phyloP scores from a whole-genome alignment of 768 basidiomycete species.

The Holtermanniella nyarrowii region DNA sequence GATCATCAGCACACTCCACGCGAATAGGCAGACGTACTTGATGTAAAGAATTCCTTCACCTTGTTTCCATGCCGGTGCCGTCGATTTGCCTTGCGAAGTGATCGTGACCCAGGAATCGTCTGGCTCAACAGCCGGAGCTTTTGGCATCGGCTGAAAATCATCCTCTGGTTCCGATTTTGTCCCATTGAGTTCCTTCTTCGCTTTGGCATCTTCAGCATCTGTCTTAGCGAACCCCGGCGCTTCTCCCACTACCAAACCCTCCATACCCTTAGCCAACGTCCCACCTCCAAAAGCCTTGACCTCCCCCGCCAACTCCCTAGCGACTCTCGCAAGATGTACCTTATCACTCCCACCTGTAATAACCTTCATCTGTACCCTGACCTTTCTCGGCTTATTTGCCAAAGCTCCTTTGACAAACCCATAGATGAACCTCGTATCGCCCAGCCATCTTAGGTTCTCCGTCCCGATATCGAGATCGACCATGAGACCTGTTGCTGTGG shows the following conservation, averaged over 20 bases:
- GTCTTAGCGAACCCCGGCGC: too few species aligned
- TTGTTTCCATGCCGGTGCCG: constrained; percentile 21
- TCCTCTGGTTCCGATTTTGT: not conserved
- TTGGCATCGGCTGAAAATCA: constrained; percentile 11
- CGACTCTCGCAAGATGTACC: constrained; percentile 18
- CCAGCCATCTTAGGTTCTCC: constrained; percentile 40
- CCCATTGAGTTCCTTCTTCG: not conserved
- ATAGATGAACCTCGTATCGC: constrained; percentile 36
- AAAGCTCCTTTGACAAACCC: constrained; percentile 32
- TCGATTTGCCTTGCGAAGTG: not conserved
- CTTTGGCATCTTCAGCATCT: too few species aligned
- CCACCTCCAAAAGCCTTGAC: constrained; percentile 6
- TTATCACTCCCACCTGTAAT: constrained; percentile 18
- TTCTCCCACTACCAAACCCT: not conserved
- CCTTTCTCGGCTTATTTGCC: constrained; percentile 22
- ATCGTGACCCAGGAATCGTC: constrained; percentile 32
- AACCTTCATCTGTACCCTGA: constrained; percentile 30
- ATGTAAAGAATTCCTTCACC: constrained; percentile 37
- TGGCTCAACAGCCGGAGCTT: constrained; percentile 15
- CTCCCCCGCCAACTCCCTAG: constrained; percentile 8
- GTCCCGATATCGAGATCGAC: constrained; percentile 35
- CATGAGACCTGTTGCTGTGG: constrained; percentile 35
- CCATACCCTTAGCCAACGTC: not conserved
- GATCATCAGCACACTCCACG: not conserved
- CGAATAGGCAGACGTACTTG: constrained; percentile 24